phyloP scores from a whole-genome alignment of 352 stramenopile species.

The Phytophthora kernoviae region DNA sequence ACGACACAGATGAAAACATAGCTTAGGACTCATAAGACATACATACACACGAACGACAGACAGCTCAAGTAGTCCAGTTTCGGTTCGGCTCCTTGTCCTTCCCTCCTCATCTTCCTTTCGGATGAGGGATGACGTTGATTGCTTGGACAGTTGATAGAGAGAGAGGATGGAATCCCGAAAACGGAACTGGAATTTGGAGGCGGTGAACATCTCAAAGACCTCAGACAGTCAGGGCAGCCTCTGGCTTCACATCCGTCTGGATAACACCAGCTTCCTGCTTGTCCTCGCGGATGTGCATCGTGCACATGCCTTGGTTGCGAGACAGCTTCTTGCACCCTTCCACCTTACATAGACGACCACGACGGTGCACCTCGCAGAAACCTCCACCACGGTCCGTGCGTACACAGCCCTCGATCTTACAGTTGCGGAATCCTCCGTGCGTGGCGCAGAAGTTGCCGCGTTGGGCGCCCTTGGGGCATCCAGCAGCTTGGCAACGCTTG shows the following conservation, averaged over 20 bases:
- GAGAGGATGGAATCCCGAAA: constrained; percentile 17
- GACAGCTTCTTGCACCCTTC: constrained; percentile 89
- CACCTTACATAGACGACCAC: constrained; percentile 80
- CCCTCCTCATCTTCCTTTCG: constrained; percentile 40
- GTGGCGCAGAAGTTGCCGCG: constrained; percentile 87
- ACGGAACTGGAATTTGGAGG: constrained; percentile 6
- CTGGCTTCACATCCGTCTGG: neutral
- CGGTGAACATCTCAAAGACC: neutral
- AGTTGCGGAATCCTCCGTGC: constrained; percentile 87
- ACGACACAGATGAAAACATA: constrained; percentile 35
- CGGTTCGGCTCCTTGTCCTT: constrained; percentile 21
- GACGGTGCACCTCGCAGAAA: constrained; percentile 87
- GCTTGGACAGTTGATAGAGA: constrained; percentile 22
- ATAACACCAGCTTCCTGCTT: constrained; percentile 54
- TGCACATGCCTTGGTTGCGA: constrained; percentile 89
- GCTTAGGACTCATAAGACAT: constrained; percentile 31
- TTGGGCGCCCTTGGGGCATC: constrained; percentile 82
- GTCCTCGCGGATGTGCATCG: constrained; percentile 88
- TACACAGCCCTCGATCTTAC: constrained; percentile 83
- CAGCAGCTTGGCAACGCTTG: constrained; percentile 75
- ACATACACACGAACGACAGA: constrained; percentile 22
- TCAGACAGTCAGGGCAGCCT: constrained; percentile 22
- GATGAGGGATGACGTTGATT: constrained; percentile 34
- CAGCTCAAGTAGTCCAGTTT: constrained; percentile 13
- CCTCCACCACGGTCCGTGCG: constrained; percentile 82